Evolutionary conservation across 2,329 filamentous ascomycete genomes (phyloP).

Genomic region (Fusarium verticillioides): DNA sequence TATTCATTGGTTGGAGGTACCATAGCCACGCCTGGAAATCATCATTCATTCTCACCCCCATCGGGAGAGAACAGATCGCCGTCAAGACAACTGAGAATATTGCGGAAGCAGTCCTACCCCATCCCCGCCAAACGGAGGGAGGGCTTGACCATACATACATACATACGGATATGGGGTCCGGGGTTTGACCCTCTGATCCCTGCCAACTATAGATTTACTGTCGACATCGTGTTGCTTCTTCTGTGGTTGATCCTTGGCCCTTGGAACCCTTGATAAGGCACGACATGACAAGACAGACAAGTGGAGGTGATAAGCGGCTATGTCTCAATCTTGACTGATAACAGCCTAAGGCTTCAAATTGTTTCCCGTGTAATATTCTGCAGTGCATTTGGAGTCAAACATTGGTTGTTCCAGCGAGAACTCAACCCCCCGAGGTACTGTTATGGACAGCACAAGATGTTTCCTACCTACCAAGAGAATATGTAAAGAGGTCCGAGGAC

Average conservation of each 20-base stretch:
- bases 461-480: background rate
- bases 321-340: constrained; percentile 12
- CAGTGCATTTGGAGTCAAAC: background rate
- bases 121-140: constrained; percentile 10
- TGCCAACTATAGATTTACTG: constrained; percentile 16
- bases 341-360: background rate
- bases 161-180: constrained; percentile 11
- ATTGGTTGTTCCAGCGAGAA: background rate
- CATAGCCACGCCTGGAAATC: background rate
- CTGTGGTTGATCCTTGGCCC: constrained; percentile 8
- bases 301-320: constrained; percentile 12
- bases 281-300: constrained; percentile 1
- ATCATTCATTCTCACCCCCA: background rate
- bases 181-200: constrained; percentile 18
- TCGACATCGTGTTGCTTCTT: background rate
- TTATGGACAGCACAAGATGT: background rate
- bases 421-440: background rate
- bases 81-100: background rate
- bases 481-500: background rate
- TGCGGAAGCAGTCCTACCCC: constrained; percentile 24
- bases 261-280: constrained; percentile 1
- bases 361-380: too few relatives aligned
- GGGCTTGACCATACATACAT: constrained; percentile 1
- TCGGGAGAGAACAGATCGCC: constrained; percentile 20
- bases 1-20: background rate